Evolutionary conservation across 2,329 filamentous ascomycete genomes (phyloP).

Genomic region (Neopestalotiopsis sp.): DNA sequence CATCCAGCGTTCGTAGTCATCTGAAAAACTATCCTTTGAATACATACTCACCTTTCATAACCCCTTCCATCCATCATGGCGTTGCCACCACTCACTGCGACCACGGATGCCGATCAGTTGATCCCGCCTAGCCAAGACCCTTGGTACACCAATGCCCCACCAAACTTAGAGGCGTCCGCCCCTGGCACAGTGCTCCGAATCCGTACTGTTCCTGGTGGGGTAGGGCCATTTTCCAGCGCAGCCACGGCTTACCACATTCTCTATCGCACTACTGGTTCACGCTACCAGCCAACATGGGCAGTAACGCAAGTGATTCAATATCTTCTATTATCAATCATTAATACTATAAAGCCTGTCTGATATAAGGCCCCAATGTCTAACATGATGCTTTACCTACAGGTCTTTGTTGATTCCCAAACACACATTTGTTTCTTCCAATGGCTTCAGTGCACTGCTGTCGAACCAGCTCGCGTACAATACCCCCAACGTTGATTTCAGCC

Average conservation of each 20-base stretch:
- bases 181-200: conserved; percentile 4
- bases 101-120: neutral
- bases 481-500: neutral
- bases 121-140: neutral
- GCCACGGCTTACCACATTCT: neutral
- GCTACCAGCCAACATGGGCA: conserved; percentile 4
- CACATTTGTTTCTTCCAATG: neutral
- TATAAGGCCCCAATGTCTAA: neutral
- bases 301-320: neutral
- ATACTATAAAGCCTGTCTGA: no score
- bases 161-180: neutral
- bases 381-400: neutral
- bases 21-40: no score
- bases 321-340: no score
- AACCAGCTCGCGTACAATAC: conserved; percentile 2
- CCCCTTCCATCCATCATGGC: neutral
- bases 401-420: neutral
- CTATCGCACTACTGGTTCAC: conserved; percentile 4
- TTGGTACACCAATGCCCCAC: neutral
- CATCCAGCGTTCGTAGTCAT: no score
- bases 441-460: neutral
- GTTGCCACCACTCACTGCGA: neutral
- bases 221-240: neutral
- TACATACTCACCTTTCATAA: no score
- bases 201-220: neutral